Conservation (phyloP, 257 asterid genomes). For the Ehretia macrophylla region DNA sequence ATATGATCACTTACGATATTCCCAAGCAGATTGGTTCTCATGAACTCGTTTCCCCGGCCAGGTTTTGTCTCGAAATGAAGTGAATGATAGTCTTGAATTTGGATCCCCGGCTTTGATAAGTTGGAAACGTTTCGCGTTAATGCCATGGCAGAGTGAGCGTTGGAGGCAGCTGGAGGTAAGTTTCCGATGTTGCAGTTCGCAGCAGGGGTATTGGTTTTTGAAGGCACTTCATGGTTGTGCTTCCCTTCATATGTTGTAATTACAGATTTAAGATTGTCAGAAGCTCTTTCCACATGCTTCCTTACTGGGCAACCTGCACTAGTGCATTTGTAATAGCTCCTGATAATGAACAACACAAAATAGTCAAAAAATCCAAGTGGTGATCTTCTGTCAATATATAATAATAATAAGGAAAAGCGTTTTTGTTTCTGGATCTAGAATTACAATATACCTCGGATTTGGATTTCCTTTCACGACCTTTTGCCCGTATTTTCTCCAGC, state of each 20-base stretch:
- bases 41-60: conserved; percentile 25
- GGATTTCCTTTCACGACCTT: conserved; percentile 90
- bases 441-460: conserved; percentile 74
- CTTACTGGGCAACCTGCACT: conserved; percentile 68
- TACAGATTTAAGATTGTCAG: conserved; percentile 54
- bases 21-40: conserved; percentile 32
- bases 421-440: not conserved
- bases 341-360: conserved; percentile 16
- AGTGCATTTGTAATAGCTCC: conserved; percentile 93
- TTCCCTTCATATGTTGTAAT: conserved; percentile 82
- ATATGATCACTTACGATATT: conserved; percentile 30
- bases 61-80: conserved; percentile 43
- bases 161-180: conserved; percentile 18
- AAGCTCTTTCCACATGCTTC: conserved; percentile 85
- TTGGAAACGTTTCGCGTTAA: not conserved
- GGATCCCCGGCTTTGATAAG: conserved; percentile 24
- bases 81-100: conserved; percentile 38
- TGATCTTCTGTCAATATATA: no score
- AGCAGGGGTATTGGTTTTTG: conserved; percentile 17
- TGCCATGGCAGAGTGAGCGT: conserved; percentile 13
- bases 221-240: conserved; percentile 66
- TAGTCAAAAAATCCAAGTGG: no score
- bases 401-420: no score
- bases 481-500: conserved; percentile 91
- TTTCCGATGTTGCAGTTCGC: conserved; percentile 14